phyloP scores from a whole-genome alignment of 352 stramenopile species.

The Pythium insidiosum region DNA sequence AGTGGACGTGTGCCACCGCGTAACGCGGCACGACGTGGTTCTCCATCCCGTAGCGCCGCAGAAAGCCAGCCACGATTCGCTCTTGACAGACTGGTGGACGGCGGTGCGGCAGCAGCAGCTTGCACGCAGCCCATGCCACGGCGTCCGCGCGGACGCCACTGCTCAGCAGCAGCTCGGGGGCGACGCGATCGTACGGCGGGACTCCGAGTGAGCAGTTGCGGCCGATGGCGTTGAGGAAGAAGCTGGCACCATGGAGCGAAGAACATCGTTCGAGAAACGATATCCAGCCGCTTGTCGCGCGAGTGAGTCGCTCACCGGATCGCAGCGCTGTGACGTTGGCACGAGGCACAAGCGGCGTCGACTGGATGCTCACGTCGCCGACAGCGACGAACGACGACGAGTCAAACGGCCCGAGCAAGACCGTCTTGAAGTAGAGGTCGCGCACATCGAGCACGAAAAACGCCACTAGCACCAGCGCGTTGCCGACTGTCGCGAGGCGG shows the following conservation, averaged over 20 bases:
- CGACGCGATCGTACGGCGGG: background rate
- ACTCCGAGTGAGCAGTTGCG: conserved; percentile 5
- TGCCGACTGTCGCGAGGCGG: too few relatives aligned
- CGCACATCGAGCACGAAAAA: conserved; percentile 7
- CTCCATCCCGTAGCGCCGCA: conserved; percentile 4
- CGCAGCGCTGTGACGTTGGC: background rate
- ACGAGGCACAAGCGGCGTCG: background rate
- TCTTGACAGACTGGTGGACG: conserved; percentile 5
- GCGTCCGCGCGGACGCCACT: conserved; percentile 5
- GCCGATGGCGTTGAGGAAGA: conserved; percentile 5
- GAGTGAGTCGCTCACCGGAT: background rate
- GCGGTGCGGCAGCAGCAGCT: conserved; percentile 4
- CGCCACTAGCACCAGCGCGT: conserved; percentile 1
- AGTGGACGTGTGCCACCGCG: background rate
- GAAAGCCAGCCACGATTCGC: conserved; percentile 2
- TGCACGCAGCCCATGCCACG: conserved; percentile 9
- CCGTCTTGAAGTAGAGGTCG: conserved; percentile 11
- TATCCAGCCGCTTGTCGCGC: conserved; percentile 2
- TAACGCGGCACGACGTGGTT: background rate
- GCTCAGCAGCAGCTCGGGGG: conserved; percentile 3
- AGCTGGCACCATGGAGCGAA: background rate
- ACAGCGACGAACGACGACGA: conserved; percentile 1
- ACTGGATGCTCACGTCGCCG: conserved; percentile 3
- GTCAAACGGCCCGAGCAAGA: conserved; percentile 7
- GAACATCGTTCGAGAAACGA: conserved; percentile 6